phyloP scores from a whole-genome alignment of 768 basidiomycete species.

The Coprinopsis cinerea region DNA sequence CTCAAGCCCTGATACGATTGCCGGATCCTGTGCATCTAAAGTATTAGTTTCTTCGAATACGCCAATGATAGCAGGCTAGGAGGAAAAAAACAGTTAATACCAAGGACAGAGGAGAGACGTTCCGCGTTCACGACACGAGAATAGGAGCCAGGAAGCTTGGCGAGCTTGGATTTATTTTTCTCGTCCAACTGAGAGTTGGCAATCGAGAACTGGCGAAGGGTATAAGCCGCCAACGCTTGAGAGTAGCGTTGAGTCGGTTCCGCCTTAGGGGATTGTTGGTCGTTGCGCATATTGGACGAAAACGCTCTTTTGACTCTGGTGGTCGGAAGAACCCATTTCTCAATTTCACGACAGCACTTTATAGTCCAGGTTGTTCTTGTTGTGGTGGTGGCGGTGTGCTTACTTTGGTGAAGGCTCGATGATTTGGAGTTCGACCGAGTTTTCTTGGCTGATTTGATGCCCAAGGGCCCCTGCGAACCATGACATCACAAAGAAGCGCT shows the following conservation, averaged over 20 bases:
- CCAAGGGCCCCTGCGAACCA: background rate
- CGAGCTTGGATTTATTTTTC: conserved; percentile 26
- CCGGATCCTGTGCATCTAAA: background rate
- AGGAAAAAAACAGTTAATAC: background rate
- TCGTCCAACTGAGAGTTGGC: conserved; percentile 28
- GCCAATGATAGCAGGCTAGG: background rate
- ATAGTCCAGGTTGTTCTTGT: no score
- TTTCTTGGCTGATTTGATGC: background rate
- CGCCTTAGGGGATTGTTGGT: conserved; percentile 18
- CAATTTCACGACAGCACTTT: no score
- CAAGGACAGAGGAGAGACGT: conserved; percentile 9
- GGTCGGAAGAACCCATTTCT: no score
- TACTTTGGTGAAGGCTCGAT: no score
- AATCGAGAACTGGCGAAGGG: conserved; percentile 37
- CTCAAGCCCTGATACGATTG: background rate
- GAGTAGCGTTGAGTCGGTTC: conserved; percentile 34
- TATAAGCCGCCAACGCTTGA: conserved; percentile 43
- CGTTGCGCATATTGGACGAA: conserved; percentile 18
- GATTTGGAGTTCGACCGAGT: conserved; percentile 9
- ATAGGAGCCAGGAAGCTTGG: conserved; percentile 33
- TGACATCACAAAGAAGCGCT: conserved; percentile 4
- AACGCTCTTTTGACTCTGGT: no score
- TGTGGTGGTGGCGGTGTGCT: no score
- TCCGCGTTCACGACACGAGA: conserved; percentile 22
- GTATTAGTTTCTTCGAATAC: background rate